These are phyloP conservation scores for Candida andamanensis DNA, from an alignment of 805 yeast species.

Conservation along the genomic window DNA sequence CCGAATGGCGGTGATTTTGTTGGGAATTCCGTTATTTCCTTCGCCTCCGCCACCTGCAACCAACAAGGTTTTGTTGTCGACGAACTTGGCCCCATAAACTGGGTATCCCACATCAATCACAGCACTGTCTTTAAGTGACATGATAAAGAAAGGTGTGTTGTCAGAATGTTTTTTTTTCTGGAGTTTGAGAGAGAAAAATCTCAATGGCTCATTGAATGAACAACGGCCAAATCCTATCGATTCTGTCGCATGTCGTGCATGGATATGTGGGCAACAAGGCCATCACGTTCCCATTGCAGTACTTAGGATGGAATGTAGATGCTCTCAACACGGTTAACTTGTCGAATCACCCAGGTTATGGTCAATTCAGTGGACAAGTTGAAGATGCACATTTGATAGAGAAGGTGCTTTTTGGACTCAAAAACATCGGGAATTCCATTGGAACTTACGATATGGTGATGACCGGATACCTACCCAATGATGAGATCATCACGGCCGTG, in stretches of 20 bases:
- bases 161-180: too few species aligned
- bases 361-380: constrained; percentile 46
- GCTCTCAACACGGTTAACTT: constrained; percentile 59
- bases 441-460: constrained; percentile 56
- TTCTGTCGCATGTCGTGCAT: constrained; percentile 68
- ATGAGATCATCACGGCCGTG: constrained; percentile 38
- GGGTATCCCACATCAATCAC: constrained; percentile 61
- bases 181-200: too few species aligned
- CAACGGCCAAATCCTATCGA: constrained; percentile 34
- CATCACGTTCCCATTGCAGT: constrained; percentile 59
- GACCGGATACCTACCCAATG: constrained; percentile 76
- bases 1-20: constrained; percentile 65
- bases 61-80: constrained; percentile 53
- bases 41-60: constrained; percentile 96
- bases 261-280: constrained; percentile 73
- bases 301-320: constrained; percentile 67
- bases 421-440: constrained; percentile 28
- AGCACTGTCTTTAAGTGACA: constrained; percentile 33
- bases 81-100: constrained; percentile 70
- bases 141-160: constrained; percentile 6
- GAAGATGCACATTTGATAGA: constrained; percentile 28
- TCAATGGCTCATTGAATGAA: background rate
- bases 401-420: constrained; percentile 27
- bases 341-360: constrained; percentile 71
- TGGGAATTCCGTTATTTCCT: constrained; percentile 83